Percentiles rank a stretch among this genome's conserved stretches.
These are phyloP conservation scores for Tetrapyrgos nigripes DNA, from an alignment of 1,284 basidiomycete species.

Conservation along the genomic window DNA sequence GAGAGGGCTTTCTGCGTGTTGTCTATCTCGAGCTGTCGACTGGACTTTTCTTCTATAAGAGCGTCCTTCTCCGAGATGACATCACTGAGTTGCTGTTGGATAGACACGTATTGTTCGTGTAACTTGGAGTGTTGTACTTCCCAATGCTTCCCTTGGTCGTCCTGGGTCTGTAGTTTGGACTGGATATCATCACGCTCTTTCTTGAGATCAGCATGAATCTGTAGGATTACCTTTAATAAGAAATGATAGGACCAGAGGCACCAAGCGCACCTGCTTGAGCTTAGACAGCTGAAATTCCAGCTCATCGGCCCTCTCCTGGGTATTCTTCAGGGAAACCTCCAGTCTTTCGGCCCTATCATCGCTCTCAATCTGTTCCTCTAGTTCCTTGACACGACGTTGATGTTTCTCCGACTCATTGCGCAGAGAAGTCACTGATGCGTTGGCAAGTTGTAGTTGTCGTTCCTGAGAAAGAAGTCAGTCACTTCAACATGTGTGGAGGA, in stretches of 20 bases:
- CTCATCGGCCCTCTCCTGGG: conserved; percentile 80
- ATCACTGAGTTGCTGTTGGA: conserved; percentile 49
- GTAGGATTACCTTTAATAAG: conserved; percentile 15
- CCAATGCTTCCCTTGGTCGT: conserved; percentile 52
- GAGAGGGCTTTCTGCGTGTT: conserved; percentile 50
- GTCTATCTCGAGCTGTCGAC: conserved; percentile 53
- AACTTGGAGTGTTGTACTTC: conserved; percentile 51
- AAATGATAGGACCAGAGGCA: conserved; percentile 1
- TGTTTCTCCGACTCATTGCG: conserved; percentile 59
- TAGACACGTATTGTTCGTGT: conserved; percentile 44
- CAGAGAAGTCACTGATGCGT: conserved; percentile 57
- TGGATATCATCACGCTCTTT: conserved; percentile 64
- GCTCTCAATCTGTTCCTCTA: conserved; percentile 81
- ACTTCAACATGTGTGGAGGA: background rate
- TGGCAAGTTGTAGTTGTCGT: conserved; percentile 69
- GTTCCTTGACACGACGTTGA: conserved; percentile 65
- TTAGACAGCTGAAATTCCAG: conserved; percentile 81
- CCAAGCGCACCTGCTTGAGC: conserved; percentile 69
- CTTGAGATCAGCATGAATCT: conserved; percentile 66
- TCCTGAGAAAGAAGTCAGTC: no score
- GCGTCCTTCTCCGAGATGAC: conserved; percentile 52
- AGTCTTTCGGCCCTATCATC: conserved; percentile 80
- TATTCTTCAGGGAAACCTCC: conserved; percentile 74
- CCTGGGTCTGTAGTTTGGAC: conserved; percentile 45
- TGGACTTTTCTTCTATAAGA: conserved; percentile 53